A percentile compares a stretch with the other conserved stretches of the same genome.
Conservation (phyloP, 352 stramenopile genomes). For the Phytopythium boreale region DNA sequence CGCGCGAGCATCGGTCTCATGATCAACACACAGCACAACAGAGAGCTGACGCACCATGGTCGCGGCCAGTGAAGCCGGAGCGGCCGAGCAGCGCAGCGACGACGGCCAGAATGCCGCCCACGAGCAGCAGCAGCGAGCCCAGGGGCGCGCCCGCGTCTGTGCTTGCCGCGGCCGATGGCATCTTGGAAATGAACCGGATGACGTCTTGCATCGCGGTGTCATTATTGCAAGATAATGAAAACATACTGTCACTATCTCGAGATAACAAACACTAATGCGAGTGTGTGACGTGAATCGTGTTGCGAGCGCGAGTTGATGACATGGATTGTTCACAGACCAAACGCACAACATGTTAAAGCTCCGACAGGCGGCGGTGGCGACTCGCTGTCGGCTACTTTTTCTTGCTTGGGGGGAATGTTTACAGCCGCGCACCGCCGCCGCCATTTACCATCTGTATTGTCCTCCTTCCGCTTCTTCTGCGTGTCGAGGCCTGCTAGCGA, state of each 20-base stretch:
- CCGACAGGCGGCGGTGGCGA: not conserved
- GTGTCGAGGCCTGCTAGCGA: not conserved
- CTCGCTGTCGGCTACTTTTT: not conserved
- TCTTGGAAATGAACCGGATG: not conserved
- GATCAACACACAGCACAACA: not conserved
- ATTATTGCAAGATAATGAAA: not conserved
- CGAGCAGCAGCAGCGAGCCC: slow-evolving; percentile 41
- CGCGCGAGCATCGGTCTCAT: not conserved
- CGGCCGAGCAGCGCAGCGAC: slow-evolving; percentile 47
- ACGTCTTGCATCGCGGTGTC: not conserved
- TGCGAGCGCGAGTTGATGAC: too few relatives aligned
- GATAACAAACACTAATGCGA: not conserved
- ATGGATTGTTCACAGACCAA: not conserved
- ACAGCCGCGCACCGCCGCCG: not conserved
- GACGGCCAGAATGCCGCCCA: slow-evolving; percentile 34
- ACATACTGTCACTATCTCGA: not conserved
- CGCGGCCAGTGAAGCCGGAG: slow-evolving; percentile 51
- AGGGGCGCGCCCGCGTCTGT: slow-evolving; percentile 14
- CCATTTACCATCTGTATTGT: not conserved
- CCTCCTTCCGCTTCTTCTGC: not conserved
- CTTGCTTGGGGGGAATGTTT: not conserved
- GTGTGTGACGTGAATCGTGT: not conserved
- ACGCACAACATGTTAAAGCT: slow-evolving; percentile 3
- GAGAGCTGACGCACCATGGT: slow-evolving; percentile 33
- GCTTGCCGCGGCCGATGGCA: not conserved